Percentiles rank a stretch among this genome's conserved stretches.
Conservation (phyloP, 768 basidiomycete genomes). For the Kwoniella newhampshirensis region DNA sequence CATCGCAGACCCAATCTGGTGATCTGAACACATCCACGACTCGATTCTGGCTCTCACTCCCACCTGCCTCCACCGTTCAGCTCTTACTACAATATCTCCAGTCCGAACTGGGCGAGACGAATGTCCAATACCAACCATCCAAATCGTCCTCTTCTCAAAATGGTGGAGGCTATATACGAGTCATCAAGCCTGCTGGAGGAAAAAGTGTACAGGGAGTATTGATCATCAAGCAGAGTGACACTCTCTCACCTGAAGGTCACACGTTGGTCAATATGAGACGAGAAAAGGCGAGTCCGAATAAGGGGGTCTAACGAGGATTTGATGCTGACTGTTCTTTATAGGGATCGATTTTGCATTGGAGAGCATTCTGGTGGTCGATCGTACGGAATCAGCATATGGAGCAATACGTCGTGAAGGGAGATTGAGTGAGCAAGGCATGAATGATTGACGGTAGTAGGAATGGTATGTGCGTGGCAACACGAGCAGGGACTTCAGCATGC, state of each 20-base stretch:
- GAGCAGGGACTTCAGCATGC: too few relatives aligned
- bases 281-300: constrained; percentile 34
- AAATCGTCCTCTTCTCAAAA: too few relatives aligned
- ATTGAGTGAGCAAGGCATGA: constrained; percentile 6
- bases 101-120: constrained; percentile 26
- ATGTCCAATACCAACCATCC: constrained; percentile 16
- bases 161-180: constrained; percentile 15
- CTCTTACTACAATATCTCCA: constrained; percentile 27
- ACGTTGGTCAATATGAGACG: constrained; percentile 35
- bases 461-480: too few relatives aligned
- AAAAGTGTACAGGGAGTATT: constrained; percentile 32
- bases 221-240: constrained; percentile 22
- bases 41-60: constrained; percentile 41
- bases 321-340: constrained; percentile 4
- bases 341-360: constrained; percentile 49
- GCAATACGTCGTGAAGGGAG: constrained; percentile 41
- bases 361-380: constrained; percentile 46
- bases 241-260: constrained; percentile 21
- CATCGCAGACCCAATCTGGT: constrained; percentile 40
- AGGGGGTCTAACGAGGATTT: constrained; percentile 24
- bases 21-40: constrained; percentile 38
- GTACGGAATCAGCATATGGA: constrained; percentile 36
- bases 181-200: constrained; percentile 36
- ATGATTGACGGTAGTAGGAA: too few relatives aligned
- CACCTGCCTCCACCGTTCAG: constrained; percentile 19